Percentiles rank a stretch among this genome's conserved stretches.
phyloP scores from a whole-genome alignment of 495 filamentous ascomycete species.

The Penicillium fimorum region DNA sequence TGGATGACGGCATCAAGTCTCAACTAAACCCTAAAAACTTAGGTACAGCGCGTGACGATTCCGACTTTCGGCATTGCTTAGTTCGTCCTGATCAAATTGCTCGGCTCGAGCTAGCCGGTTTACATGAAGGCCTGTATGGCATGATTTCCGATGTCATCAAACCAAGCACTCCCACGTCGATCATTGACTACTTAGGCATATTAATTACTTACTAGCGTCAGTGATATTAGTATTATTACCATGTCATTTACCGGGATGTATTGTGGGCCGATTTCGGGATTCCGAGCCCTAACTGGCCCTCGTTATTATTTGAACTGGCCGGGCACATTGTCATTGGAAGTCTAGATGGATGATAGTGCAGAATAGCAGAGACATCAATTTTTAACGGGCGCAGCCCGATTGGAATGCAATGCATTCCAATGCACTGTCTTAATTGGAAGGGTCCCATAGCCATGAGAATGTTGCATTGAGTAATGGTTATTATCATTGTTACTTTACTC shows the following conservation, averaged over 20 bases:
- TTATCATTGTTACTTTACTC: too few species aligned
- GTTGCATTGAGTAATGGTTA: too few species aligned
- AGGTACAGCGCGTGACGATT: background rate
- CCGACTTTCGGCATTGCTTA: constrained; percentile 9
- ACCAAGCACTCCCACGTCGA: background rate
- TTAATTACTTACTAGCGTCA: background rate
- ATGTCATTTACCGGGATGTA: background rate
- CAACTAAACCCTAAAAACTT: background rate
- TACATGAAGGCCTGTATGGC: background rate
- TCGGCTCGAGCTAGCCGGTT: background rate
- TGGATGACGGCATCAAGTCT: background rate
- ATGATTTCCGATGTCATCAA: background rate
- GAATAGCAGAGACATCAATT: too few species aligned
- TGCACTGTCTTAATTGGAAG: too few species aligned
- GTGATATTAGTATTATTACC: background rate
- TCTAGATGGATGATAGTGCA: too few species aligned
- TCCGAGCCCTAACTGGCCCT: background rate
- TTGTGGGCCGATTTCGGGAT: background rate
- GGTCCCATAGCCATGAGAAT: too few species aligned
- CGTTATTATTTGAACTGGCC: background rate
- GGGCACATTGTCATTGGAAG: too few species aligned
- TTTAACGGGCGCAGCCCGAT: too few species aligned
- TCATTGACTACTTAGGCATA: too few species aligned
- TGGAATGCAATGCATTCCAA: too few species aligned
- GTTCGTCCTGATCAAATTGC: constrained; percentile 3